These are phyloP conservation scores for Saccharomycopsis fermentans DNA, from an alignment of 805 yeast genomes.

Conservation along the genomic window DNA sequence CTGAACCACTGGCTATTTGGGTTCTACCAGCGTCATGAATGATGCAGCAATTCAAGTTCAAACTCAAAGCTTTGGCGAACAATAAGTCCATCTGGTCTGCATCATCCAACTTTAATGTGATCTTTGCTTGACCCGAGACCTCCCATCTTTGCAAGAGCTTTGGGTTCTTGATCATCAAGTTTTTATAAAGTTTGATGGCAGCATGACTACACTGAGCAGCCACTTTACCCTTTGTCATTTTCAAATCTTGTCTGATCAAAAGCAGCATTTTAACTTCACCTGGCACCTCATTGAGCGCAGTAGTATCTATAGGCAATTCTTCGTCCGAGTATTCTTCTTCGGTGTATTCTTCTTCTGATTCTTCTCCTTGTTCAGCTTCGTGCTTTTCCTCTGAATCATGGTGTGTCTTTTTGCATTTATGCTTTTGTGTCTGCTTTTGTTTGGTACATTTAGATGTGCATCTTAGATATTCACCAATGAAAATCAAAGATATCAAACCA, in stretches of 20 bases:
- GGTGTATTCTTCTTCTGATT: conserved; percentile 30
- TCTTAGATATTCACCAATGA: conserved; percentile 1
- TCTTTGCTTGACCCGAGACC: conserved; percentile 83
- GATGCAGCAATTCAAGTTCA: conserved; percentile 68
- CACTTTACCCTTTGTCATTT: conserved; percentile 89
- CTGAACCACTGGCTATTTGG: conserved; percentile 91
- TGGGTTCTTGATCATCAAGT: conserved; percentile 13
- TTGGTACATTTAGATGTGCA: background rate
- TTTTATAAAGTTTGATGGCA: conserved; percentile 78
- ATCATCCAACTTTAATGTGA: conserved; percentile 63
- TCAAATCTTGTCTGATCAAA: conserved; percentile 77
- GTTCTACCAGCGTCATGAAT: conserved; percentile 97
- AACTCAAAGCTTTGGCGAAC: conserved; percentile 69
- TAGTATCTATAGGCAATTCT: conserved; percentile 50
- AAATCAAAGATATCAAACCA: conserved; percentile 3
- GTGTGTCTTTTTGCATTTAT: background rate
- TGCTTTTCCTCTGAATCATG: background rate
- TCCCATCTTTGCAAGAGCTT: conserved; percentile 71
- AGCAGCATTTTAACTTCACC: conserved; percentile 84
- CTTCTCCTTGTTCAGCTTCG: background rate
- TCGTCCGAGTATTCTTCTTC: conserved; percentile 33
- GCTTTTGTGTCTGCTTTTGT: background rate
- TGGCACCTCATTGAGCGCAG: conserved; percentile 50
- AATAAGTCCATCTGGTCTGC: conserved; percentile 64
- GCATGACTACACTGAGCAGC: conserved; percentile 99